A percentile compares a stretch with the other conserved stretches of the same genome.
Conservation (phyloP, 1,139 yeast species). For the Trichomonascaceae sp. region DNA sequence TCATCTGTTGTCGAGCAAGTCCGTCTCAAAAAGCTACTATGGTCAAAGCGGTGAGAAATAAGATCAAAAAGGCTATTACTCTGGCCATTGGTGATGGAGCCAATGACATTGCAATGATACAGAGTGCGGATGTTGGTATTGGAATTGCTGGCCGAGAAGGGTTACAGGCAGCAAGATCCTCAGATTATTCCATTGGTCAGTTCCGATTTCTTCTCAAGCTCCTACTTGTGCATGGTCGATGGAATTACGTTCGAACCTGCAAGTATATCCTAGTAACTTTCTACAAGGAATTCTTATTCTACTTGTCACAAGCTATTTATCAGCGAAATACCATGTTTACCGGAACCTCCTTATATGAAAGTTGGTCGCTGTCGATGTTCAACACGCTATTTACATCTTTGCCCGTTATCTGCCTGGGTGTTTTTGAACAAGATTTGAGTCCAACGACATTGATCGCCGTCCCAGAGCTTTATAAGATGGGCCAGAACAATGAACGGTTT, state of each 20-base stretch:
- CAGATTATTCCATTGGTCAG: slow-evolving; percentile 95
- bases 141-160: slow-evolving; percentile 98
- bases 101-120: slow-evolving; percentile 97
- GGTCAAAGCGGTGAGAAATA: slow-evolving; percentile 69
- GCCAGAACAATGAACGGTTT: slow-evolving; percentile 71
- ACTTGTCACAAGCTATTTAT: slow-evolving; percentile 78
- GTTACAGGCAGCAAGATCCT: slow-evolving; percentile 88
- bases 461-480: slow-evolving; percentile 80
- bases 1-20: slow-evolving; percentile 91
- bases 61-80: slow-evolving; percentile 65
- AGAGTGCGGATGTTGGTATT: slow-evolving; percentile 95
- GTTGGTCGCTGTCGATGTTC: slow-evolving; percentile 96
- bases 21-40: slow-evolving; percentile 93
- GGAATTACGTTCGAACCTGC: slow-evolving; percentile 86
- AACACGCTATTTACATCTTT: slow-evolving; percentile 91
- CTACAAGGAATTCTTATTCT: slow-evolving; percentile 87
- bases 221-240: slow-evolving; percentile 88
- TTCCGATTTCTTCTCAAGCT: slow-evolving; percentile 78
- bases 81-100: slow-evolving; percentile 99
- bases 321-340: slow-evolving; percentile 86
- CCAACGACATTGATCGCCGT: slow-evolving; percentile 86
- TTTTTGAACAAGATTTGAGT: slow-evolving; percentile 84
- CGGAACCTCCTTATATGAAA: slow-evolving; percentile 88
- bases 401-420: slow-evolving; percentile 89
- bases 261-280: slow-evolving; percentile 91